Conservation (phyloP, 129 eudicot genomes). For the Escallonia rubra region DNA sequence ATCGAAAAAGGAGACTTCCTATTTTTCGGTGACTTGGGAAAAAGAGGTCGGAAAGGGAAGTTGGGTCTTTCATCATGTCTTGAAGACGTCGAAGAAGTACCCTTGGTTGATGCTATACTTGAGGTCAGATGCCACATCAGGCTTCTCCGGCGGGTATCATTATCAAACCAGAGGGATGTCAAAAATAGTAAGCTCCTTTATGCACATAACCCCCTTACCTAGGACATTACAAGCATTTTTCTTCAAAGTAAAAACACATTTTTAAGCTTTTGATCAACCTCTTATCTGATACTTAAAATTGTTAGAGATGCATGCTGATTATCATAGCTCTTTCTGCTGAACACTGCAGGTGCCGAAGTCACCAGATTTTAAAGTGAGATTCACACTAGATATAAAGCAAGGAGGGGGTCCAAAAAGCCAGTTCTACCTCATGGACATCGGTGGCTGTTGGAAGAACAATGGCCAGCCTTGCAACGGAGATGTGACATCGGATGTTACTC, state of each 20-base stretch:
- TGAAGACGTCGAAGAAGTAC: constrained; percentile 42
- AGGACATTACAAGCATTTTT: too few species aligned
- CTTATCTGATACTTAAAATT: too few species aligned
- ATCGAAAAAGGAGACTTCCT: constrained; percentile 18
- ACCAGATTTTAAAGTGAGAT: constrained; percentile 45
- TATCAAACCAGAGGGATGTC: constrained; percentile 18
- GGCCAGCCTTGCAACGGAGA: constrained; percentile 48
- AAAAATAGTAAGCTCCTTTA: not conserved
- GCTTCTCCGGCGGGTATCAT: constrained; percentile 56
- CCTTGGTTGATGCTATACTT: constrained; percentile 58
- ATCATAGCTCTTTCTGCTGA: too few species aligned
- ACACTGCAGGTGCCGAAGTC: constrained; percentile 32
- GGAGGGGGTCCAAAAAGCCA: constrained; percentile 55
- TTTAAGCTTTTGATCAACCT: too few species aligned
- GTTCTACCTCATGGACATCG: constrained; percentile 49
- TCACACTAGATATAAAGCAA: constrained; percentile 33
- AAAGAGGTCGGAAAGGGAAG: constrained; percentile 33
- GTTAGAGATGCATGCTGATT: too few species aligned
- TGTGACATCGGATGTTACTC: constrained; percentile 46
- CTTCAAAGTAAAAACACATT: too few species aligned
- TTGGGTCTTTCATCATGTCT: constrained; percentile 40
- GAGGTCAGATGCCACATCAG: constrained; percentile 46
- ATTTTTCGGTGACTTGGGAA: constrained; percentile 31
- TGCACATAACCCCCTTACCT: too few species aligned
- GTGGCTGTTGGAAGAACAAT: constrained; percentile 61